Evolutionary conservation across 169 alveolate species (phyloP).

Genomic region (Babesia gibsoni): DNA sequence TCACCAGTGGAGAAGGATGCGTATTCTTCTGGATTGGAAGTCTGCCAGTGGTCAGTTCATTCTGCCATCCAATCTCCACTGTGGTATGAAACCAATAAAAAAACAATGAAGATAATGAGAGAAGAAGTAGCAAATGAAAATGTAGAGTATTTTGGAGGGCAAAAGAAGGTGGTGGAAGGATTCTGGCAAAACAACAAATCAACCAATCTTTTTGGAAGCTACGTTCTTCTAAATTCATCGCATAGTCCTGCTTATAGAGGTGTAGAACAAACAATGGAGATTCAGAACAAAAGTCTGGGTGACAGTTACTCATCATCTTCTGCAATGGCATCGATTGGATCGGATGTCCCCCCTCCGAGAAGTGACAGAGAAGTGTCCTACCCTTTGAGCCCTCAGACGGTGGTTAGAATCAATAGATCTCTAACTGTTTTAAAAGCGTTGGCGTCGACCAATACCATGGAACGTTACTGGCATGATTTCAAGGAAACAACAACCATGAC

Average conservation of each 20-base stretch:
- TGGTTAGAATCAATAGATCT: conserved; percentile 5
- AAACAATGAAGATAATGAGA: neutral
- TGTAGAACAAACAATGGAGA: neutral
- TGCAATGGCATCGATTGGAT: too few relatives aligned
- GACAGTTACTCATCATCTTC: too few relatives aligned
- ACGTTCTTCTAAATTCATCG: neutral
- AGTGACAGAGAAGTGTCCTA: neutral
- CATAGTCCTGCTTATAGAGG: conserved; percentile 6
- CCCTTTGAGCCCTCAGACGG: conserved; percentile 7
- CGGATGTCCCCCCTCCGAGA: neutral
- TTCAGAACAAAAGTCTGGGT: too few relatives aligned
- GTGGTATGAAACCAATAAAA: conserved; percentile 48
- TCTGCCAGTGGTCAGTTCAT: conserved; percentile 54
- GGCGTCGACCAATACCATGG: neutral
- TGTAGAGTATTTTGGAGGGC: neutral
- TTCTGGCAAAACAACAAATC: neutral
- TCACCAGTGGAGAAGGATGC: conserved; percentile 10
- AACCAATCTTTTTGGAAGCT: neutral
- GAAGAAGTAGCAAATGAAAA: neutral
- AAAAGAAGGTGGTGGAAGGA: neutral
- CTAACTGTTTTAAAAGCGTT: neutral
- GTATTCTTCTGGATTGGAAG: conserved; percentile 21
- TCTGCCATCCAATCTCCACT: conserved; percentile 53
- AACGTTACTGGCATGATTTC: conserved; percentile 38
- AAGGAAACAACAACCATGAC: conserved; percentile 16